Conservation (phyloP, 345 rosid genomes). For the Excoecaria cochinchinensis region DNA sequence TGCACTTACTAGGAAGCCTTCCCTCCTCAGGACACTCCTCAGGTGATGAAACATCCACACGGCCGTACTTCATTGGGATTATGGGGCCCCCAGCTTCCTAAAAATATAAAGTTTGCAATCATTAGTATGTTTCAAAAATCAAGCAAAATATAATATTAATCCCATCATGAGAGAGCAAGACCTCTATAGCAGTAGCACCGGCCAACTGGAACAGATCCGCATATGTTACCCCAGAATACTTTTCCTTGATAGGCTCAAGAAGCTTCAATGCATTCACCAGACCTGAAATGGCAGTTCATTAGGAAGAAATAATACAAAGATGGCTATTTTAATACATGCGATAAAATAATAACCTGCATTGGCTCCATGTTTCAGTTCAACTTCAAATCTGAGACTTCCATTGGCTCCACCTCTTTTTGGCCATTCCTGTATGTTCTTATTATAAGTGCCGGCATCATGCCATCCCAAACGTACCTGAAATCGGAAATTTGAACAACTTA, state of each 20-base stretch:
- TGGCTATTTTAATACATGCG: constrained; percentile 5
- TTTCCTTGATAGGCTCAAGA: constrained; percentile 76
- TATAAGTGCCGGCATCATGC: constrained; percentile 97
- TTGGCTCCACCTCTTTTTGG: constrained; percentile 92
- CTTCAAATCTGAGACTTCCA: constrained; percentile 86
- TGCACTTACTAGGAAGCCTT: constrained; percentile 87
- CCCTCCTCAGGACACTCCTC: constrained; percentile 95
- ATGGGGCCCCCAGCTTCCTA: constrained; percentile 97
- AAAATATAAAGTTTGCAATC: constrained; percentile 18
- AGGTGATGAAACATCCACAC: constrained; percentile 74
- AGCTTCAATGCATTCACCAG: constrained; percentile 80
- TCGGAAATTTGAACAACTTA: not conserved
- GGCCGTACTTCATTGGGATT: constrained; percentile 90
- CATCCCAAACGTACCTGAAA: constrained; percentile 85
- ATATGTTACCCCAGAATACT: constrained; percentile 68
- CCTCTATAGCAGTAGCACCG: constrained; percentile 93
- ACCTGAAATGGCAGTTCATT: constrained; percentile 46
- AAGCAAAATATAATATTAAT: not conserved
- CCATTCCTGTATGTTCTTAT: constrained; percentile 89
- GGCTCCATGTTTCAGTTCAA: constrained; percentile 91
- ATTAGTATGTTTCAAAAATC: constrained; percentile 15
- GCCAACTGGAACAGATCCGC: constrained; percentile 98
- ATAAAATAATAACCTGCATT: constrained; percentile 69
- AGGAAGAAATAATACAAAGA: constrained; percentile 10
- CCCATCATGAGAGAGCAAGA: constrained; percentile 26